phyloP scores from a whole-genome alignment of 208 protist species.

The Leishmania aethiopica region DNA sequence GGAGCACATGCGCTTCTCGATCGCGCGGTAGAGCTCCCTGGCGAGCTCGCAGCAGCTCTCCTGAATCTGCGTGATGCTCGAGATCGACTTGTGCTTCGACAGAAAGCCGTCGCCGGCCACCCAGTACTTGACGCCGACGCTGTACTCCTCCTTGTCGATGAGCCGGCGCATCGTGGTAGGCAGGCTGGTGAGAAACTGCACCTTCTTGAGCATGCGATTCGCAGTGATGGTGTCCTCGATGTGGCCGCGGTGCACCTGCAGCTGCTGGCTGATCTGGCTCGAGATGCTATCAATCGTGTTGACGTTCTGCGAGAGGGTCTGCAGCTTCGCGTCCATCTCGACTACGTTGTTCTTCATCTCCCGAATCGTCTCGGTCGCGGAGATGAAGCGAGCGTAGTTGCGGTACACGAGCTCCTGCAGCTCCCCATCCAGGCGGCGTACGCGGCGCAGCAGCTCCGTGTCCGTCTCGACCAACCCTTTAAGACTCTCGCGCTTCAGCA shows the following conservation, averaged over 20 bases:
- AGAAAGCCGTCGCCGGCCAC: constrained; percentile 79
- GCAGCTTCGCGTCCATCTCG: constrained; percentile 88
- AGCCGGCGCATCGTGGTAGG: constrained; percentile 67
- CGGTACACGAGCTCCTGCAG: constrained; percentile 99
- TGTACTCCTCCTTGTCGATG: constrained; percentile 60
- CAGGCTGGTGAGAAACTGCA: constrained; percentile 82
- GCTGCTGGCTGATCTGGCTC: constrained; percentile 51
- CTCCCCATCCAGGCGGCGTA: constrained; percentile 91
- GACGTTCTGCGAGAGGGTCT: constrained; percentile 77
- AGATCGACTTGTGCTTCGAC: constrained; percentile 55
- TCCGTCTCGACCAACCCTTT: constrained; percentile 82
- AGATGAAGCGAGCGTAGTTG: constrained; percentile 99
- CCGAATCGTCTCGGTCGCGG: constrained; percentile 97
- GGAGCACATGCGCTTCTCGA: constrained; percentile 67
- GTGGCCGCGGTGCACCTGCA: constrained; percentile 64
- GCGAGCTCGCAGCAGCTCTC: constrained; percentile 55
- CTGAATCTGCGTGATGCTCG: constrained; percentile 66
- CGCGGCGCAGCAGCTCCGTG: constrained; percentile 73
- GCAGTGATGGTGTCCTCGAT: constrained; percentile 77
- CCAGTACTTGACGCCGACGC: constrained; percentile 76
- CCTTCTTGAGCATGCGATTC: constrained; percentile 80
- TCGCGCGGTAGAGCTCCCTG: constrained; percentile 58
- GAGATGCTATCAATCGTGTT: constrained; percentile 72
- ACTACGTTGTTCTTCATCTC: constrained; percentile 91
- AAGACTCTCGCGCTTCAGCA: constrained; percentile 72